phyloP scores from a whole-genome alignment of 1,284 basidiomycete genomes.

The Marasmius tenuissimus region DNA sequence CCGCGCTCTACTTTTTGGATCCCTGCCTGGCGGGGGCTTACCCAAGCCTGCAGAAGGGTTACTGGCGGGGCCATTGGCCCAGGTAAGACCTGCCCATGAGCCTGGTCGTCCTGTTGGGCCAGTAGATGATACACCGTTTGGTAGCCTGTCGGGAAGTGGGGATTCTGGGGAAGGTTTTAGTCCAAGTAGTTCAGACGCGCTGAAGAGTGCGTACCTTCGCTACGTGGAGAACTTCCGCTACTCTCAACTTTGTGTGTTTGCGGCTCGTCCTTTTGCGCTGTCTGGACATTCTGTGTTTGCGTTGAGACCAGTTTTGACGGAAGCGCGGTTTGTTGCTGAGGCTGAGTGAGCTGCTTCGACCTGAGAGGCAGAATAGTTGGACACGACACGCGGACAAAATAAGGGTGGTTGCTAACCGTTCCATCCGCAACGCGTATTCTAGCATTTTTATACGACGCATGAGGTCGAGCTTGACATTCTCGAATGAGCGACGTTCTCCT shows the following conservation, averaged over 20 bases:
- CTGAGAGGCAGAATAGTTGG: slow-evolving; percentile 42
- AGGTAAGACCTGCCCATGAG: slow-evolving; percentile 58
- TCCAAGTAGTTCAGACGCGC: slow-evolving; percentile 8
- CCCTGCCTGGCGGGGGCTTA: slow-evolving; percentile 76
- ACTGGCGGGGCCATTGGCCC: slow-evolving; percentile 39
- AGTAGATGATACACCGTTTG: slow-evolving; percentile 52
- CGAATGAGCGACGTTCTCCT: slow-evolving; percentile 93
- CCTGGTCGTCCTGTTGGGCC: slow-evolving; percentile 46
- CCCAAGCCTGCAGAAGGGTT: slow-evolving; percentile 51
- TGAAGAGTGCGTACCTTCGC: slow-evolving; percentile 59
- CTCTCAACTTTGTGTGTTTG: slow-evolving; percentile 74
- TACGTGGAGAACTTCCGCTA: slow-evolving; percentile 75
- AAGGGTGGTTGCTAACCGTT: slow-evolving; percentile 63
- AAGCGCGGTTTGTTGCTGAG: slow-evolving; percentile 48
- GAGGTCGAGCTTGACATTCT: slow-evolving; percentile 95
- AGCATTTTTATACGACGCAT: slow-evolving; percentile 99
- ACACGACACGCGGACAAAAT: slow-evolving; percentile 26
- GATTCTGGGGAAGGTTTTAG: slow-evolving; percentile 49
- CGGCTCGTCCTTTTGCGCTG: slow-evolving; percentile 66
- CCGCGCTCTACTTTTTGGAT: slow-evolving; percentile 91
- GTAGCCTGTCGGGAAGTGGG: slow-evolving; percentile 66
- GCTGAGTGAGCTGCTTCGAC: slow-evolving; percentile 76
- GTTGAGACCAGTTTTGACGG: slow-evolving; percentile 60
- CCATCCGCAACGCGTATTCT: slow-evolving; percentile 92
- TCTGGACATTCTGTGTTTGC: slow-evolving; percentile 50